These are phyloP conservation scores for Periconia digitata DNA, from an alignment of 2,329 filamentous ascomycete genomes.

Conservation along the genomic window DNA sequence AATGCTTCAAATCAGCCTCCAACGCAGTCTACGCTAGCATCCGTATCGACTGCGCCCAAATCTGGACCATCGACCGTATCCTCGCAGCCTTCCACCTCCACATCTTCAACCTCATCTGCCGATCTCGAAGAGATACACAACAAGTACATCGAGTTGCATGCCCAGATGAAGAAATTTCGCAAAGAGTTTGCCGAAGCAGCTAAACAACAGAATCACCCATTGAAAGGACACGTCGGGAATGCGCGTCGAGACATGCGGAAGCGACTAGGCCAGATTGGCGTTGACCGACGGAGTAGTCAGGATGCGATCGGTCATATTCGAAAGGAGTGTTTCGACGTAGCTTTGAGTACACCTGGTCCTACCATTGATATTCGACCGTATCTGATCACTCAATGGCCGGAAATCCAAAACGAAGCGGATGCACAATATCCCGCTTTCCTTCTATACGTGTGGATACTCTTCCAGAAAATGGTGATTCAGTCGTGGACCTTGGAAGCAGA, in stretches of 20 bases:
- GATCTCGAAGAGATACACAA: constrained; percentile 34
- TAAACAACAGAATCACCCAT: constrained; percentile 23
- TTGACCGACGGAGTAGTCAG: constrained; percentile 27
- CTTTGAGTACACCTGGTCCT: constrained; percentile 25
- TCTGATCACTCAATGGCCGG: constrained; percentile 36
- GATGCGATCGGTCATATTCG: constrained; percentile 31
- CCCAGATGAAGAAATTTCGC: constrained; percentile 41
- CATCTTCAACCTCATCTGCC: constrained; percentile 3
- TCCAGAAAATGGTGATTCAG: constrained; percentile 71
- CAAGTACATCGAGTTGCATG: constrained; percentile 39
- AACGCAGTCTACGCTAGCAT: constrained; percentile 10
- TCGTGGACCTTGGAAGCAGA: constrained; percentile 54
- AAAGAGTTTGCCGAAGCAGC: constrained; percentile 28
- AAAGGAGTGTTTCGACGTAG: constrained; percentile 29
- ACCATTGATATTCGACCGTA: constrained; percentile 40
- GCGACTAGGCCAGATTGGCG: constrained; percentile 38
- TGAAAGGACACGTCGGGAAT: constrained; percentile 34
- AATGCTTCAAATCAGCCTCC: constrained; percentile 19
- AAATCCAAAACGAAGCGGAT: constrained; percentile 28
- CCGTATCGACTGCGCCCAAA: constrained; percentile 7
- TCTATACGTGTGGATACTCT: constrained; percentile 74
- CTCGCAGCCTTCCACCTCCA: constrained; percentile 8
- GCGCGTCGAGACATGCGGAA: constrained; percentile 34
- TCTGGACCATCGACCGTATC: constrained; percentile 5
- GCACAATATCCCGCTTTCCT: constrained; percentile 48